These are phyloP conservation scores for Diphasiastrum complanatum DNA, from an alignment of 83 land plant species.

Conservation along the genomic window DNA sequence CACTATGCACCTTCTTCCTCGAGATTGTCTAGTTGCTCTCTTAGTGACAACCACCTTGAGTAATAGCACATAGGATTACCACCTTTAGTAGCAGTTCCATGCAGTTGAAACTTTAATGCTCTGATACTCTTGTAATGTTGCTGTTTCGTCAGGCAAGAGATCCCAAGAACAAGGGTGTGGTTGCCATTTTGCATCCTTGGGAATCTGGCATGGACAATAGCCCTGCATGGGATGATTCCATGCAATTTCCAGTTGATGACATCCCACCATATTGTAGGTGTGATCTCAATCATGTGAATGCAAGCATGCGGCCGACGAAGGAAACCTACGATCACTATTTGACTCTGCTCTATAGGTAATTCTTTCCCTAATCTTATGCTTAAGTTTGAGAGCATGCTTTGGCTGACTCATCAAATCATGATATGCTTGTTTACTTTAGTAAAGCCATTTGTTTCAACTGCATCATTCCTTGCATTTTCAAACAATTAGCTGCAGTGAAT, in stretches of 20 bases:
- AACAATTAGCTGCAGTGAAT: no score
- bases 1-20: no score
- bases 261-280: conserved; percentile 18
- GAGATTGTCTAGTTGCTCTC: no score
- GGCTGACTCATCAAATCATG: neutral
- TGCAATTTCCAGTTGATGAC: conserved; percentile 18
- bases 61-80: no score
- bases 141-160: conserved; percentile 26
- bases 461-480: no score
- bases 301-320: conserved; percentile 22
- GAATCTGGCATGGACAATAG: conserved; percentile 25
- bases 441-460: no score
- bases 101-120: no score
- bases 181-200: conserved; percentile 25
- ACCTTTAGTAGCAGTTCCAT: no score
- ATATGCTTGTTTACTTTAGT: neutral
- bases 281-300: conserved; percentile 16
- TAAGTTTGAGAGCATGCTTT: neutral
- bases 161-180: conserved; percentile 21
- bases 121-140: no score
- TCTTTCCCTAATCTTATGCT: neutral
- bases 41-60: no score
- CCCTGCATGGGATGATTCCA: conserved; percentile 13
- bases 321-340: conserved; percentile 22
- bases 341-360: conserved; percentile 18